These are phyloP conservation scores for Pseudocohnilembus persalinus DNA, from an alignment of 169 alveolate genomes.

Conservation along the genomic window DNA sequence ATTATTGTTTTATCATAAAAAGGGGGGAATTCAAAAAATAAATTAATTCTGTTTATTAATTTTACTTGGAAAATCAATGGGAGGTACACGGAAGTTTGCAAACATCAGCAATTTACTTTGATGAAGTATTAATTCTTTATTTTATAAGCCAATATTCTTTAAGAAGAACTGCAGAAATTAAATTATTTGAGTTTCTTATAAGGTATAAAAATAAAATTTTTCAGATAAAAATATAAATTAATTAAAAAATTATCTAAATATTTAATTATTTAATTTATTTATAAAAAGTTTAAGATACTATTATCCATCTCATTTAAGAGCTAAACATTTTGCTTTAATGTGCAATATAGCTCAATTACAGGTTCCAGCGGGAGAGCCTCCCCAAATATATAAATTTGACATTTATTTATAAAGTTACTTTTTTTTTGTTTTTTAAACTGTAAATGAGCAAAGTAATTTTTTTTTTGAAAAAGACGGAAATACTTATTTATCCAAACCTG, in stretches of 20 bases:
- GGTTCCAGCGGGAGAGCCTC: neutral
- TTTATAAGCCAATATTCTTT: neutral
- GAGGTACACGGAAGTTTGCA: conserved; percentile 5
- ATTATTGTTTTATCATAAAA: too few species aligned
- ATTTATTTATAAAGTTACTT: conserved; percentile 9
- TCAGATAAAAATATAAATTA: too few species aligned
- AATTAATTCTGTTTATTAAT: conserved; percentile 2
- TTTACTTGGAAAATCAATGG: neutral
- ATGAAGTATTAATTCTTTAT: conserved; percentile 1
- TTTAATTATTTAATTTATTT: too few species aligned
- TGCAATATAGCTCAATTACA: conserved; percentile 2
- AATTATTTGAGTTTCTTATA: conserved; percentile 14
- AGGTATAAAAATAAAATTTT: too few species aligned
- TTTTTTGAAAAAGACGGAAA: conserved; percentile 8
- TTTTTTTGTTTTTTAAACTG: neutral
- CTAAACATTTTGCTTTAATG: conserved; percentile 4
- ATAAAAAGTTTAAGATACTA: conserved; percentile 9
- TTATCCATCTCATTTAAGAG: conserved; percentile 1
- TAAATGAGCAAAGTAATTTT: neutral
- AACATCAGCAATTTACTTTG: neutral
- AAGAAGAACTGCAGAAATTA: conserved; percentile 24
- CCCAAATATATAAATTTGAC: conserved; percentile 16
- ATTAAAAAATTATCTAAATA: too few species aligned
- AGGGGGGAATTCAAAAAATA: conserved; percentile 1
- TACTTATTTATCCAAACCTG: conserved; percentile 1